Base-by-base conservation (phyloP, 129 eudicot species). In the Pseudognaphalium luteoalbum region DNA sequence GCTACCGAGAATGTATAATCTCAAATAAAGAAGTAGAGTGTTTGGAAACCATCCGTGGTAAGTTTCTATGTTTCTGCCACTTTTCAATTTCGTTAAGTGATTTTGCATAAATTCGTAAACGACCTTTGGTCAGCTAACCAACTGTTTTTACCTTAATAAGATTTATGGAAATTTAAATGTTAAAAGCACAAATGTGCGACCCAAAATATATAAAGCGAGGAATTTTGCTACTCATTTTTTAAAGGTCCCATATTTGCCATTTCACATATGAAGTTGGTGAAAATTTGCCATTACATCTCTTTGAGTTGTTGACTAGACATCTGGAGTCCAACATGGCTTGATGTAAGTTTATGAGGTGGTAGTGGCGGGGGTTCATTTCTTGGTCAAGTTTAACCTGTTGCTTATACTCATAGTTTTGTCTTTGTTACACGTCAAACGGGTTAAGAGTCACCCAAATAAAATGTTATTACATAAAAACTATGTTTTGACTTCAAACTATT, bases 1-100 rank as follows among this genome's bases (percentile, higher is more conserved):
- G 71, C 74, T 8, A 44, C 25, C 58, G 52, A 54, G 68, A 75
- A 68, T 83, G 83, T 79, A 62, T 64, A 70, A 74, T 20, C 79
- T 74, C 74, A 71, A 72, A 56, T 72, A 57, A 72, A 57, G 19
- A 71, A 72, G 66, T 72, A 57, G n/a, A 60, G 41, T 58, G 37
- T 35, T 33, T 4, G 22, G 34, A 58, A 35, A 35, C 51, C 30
- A 66, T 10, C 9, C 30, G 54, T 2, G 2, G 30, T 66, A n/a
- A 66, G 71, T 33, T 9, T 25, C 28, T 25, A 25, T 25, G 28
- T 25, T 66, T 66, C 70, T 19, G 19, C 3, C 10, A 10, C 0
- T 17, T 16, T 66, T 66, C 28, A 17, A 16, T 33, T 66, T 7
- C 3, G 1, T 66, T 16, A 0, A 3, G 16, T 3, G 66, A 28